These are phyloP conservation scores for Cercospora berteroae DNA, from an alignment of 2,329 filamentous ascomycete species.

Conservation along the genomic window DNA sequence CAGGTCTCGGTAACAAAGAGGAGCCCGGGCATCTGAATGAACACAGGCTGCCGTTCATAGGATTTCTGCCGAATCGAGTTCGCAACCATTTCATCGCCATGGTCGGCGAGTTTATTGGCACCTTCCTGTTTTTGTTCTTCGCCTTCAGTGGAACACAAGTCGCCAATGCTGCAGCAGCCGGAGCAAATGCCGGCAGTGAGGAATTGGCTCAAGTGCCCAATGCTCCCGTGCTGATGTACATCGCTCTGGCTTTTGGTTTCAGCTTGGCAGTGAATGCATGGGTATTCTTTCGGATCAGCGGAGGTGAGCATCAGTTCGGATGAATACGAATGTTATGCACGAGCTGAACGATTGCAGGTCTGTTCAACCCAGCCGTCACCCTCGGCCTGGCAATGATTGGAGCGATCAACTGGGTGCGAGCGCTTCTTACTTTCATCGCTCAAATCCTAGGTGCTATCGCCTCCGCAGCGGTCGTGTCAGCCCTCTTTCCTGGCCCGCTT, in stretches of 20 bases:
- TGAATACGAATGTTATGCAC: background rate
- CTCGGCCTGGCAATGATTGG: constrained; percentile 50
- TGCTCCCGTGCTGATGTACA: constrained; percentile 40
- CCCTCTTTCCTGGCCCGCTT: constrained; percentile 47
- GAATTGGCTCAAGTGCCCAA: constrained; percentile 35
- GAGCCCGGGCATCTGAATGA: constrained; percentile 32
- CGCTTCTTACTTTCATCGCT: constrained; percentile 44
- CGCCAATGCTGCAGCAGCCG: constrained; percentile 40
- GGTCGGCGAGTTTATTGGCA: constrained; percentile 48
- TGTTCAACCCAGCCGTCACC: constrained; percentile 45
- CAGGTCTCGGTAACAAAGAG: constrained; percentile 19
- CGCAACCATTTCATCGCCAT: constrained; percentile 48
- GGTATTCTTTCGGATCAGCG: constrained; percentile 47
- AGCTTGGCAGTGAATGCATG: constrained; percentile 46
- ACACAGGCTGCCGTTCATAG: constrained; percentile 38
- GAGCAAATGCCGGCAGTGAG: constrained; percentile 1
- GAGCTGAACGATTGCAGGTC: constrained; percentile 24
- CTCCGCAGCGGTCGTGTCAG: constrained; percentile 46
- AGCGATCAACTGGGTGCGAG: constrained; percentile 48
- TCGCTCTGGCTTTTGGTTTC: constrained; percentile 44
- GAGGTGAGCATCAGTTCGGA: constrained; percentile 29
- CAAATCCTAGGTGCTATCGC: constrained; percentile 49
- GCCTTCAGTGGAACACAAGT: constrained; percentile 42
- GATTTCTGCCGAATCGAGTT: constrained; percentile 46
- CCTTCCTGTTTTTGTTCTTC: constrained; percentile 47